These are phyloP conservation scores for Acorus calamus DNA, from an alignment of 106 monocot species.

Conservation along the genomic window DNA sequence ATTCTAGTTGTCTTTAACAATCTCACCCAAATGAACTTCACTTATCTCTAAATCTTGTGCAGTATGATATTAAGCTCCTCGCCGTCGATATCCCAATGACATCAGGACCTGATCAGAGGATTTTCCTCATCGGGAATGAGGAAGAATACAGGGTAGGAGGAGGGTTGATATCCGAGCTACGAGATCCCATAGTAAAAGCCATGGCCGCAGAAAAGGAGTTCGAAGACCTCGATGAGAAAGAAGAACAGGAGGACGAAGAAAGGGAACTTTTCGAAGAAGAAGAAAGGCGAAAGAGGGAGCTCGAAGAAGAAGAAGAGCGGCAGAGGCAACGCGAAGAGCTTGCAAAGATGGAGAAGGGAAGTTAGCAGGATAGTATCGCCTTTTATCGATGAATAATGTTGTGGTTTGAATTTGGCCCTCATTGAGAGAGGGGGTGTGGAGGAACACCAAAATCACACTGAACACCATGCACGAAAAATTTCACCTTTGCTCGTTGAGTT, in stretches of 20 bases:
- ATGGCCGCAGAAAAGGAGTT: conserved; percentile 96
- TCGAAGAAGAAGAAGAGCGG: conserved; percentile 26
- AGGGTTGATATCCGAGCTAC: conserved; percentile 80
- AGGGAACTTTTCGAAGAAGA: conserved; percentile 63
- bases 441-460: too few relatives aligned
- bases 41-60: conserved; percentile 14
- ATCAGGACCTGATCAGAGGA: conserved; percentile 69
- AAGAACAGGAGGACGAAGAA: conserved; percentile 77
- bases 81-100: conserved; percentile 91
- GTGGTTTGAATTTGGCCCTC: too few relatives aligned
- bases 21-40: too few relatives aligned
- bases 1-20: too few relatives aligned
- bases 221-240: conserved; percentile 65
- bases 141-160: conserved; percentile 82
- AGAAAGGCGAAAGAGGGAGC: conserved; percentile 22
- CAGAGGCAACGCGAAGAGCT: too few relatives aligned
- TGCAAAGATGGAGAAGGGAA: too few relatives aligned
- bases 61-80: conserved; percentile 86
- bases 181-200: conserved; percentile 88
- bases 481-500: too few relatives aligned
- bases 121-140: conserved; percentile 73
- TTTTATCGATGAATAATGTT: too few relatives aligned
- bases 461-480: too few relatives aligned
- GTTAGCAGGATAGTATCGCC: too few relatives aligned
- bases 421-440: too few relatives aligned